Evolutionary conservation across 1,284 basidiomycete species (phyloP), one percentile per base, ranked within the genome.

Genomic region (Tilletia walkeri): DNA sequence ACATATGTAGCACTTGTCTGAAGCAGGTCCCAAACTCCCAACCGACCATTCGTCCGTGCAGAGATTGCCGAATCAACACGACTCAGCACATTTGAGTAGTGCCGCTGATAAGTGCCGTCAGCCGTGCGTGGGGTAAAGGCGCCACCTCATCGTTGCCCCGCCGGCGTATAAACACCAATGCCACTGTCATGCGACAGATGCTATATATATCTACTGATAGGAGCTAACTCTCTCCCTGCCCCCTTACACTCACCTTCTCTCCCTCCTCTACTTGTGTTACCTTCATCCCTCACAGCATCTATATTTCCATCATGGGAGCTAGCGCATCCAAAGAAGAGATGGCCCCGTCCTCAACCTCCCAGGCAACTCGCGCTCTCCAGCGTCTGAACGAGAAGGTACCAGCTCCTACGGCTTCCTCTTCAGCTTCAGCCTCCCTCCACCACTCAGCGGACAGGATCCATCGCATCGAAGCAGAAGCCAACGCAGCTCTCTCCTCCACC

Each of bases 321-420:
- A 49, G 24, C 41, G 48, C 24, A 38, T 67, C 67, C 24, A 67
- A 67, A 30, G 53, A 54, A 30, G 24, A 30, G 24, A 30, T 30
- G 24, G 10, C 48, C 53, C 3, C 41, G 4, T 7, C 67, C n/a
- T 5, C 48, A 6, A 36, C 67, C 34, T 16, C 30, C 18, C 9
- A 18, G 34, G 49, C 66, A 10, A 12, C 67, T 7, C n/a, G 18
- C 59, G 39, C 45, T n/a, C 39, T 49, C 67, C 39, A 49, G 9
- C 39, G 59, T 24, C 67, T 56, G 39, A 56, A 54, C 48, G 53
- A 67, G 53, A 49, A 49, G n/a, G n/a, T 45, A 18, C 59, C 67
- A 3, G n/a, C 18, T 48, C 39, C 67, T 2, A 49, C 45, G 1
- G 20, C 38, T 3, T 18, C 66, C 1, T 50, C 66, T 9, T 34